Evolutionary conservation across 768 basidiomycete genomes (phyloP), one percentile per base, ranked within the genome.

Genomic region (Leccinum fibrillosum): DNA sequence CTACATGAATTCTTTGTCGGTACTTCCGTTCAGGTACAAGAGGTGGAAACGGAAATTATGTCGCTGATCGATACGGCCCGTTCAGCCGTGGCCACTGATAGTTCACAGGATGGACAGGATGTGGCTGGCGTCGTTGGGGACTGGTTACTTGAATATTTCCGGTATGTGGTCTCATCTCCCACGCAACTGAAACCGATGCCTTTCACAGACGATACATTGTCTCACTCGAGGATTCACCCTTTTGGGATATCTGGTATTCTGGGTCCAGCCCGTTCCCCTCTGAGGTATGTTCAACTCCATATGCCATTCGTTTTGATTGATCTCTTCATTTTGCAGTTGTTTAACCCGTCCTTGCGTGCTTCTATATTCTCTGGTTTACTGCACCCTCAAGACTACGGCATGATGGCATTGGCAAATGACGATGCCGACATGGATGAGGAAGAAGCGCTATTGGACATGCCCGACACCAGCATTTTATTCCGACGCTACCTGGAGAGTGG

Each of bases 221-320:
- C 13, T 75, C 80, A 3, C 74, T 84, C 0, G 86, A 88, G 55
- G 77, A 80, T 5, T 58, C 71, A 2, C 69, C 73, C 13, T 71
- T 92, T 28, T 90, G 86, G 83, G 84, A 87, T 55, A 70, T 90
- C 9, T 92, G 88, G 88, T 89, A 85, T 57, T 90, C 85, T 0
- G 86, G 88, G 5, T 66, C 72, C 6, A 77, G 82, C 3, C 81
- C 85, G 1, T 88, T 89, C 60, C 86, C 89, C 3, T 78, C 80
- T 11, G 87, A 91, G 75, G 89, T 90, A 61, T 49, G 76, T 64
- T 15, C 23, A 32, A 32, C 50, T 2, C 21, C 9, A 12, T 9
- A 35, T 11, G 17, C 39, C 51, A 34, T 25, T 11, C 11, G 6
- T 45, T 19, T 52, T 35, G 4, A 8, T 52, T 63, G 25, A 66